Evolutionary conservation across 2,329 filamentous ascomycete genomes (phyloP), one percentile per base, ranked within the genome.

Genomic region (Microcera coccophila): DNA sequence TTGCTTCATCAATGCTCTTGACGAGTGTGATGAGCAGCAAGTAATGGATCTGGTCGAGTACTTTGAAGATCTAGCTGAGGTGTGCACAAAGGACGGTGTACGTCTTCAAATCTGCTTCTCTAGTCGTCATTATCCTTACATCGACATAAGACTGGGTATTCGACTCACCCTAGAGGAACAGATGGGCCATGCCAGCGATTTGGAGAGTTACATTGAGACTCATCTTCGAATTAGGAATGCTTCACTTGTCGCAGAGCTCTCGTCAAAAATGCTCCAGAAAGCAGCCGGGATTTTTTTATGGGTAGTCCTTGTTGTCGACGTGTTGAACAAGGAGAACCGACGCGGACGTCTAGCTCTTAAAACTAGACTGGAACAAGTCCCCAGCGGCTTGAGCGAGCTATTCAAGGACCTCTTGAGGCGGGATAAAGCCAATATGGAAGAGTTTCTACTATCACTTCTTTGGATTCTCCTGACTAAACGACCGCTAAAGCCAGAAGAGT

Each of bases 391-490:
- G 0, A 53, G 65, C 36, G 60, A 72, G 0, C 51, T 82, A 0
- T 81, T 83, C 47, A 62, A 61, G 5, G 59, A 74, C 22, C 75
- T 81, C 1, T 42, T 81, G 4, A 66, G 47, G 2, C 65, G 74
- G 16, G 75, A 83, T 45, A 15, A 48, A 2, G 40, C 64, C 0
- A 64, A 76, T 18, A 58, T 60, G 33, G 58, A 70, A 2, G 58
- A 66, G 1, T 49, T 80, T 1, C 45, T 67, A 0, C 51, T 75
- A 1, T 78, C 71, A 33, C 52, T 82, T 1, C 69, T 39, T 38
- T 81, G 73, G 71, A 60, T 82, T 3, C 62, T 82, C 0, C 81
- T 69, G 39, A 64, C 78, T 2, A 64, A 55, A 19, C 54, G 59
- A 1, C 72, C 75, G 0, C 48, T 80, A 4, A 61, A 39, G 0